Conservation (phyloP, 2,329 filamentous ascomycete species). For the Nannizziopsis barbatae region DNA sequence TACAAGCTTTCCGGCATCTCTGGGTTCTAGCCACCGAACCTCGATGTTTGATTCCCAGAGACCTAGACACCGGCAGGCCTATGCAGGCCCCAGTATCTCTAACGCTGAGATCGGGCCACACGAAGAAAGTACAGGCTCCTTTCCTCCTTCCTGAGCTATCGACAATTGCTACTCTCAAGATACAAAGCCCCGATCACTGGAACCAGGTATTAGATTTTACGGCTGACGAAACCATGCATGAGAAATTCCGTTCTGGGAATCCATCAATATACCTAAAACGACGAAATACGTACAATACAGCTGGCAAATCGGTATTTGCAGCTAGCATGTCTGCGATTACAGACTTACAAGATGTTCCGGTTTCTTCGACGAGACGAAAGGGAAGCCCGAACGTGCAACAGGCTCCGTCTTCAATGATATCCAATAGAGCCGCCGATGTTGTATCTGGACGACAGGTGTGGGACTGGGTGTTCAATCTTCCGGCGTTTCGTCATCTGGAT, state of each 20-base stretch:
- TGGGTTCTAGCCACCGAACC: slow-evolving; percentile 91
- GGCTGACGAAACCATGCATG: slow-evolving; percentile 48
- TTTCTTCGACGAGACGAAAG: slow-evolving; percentile 17
- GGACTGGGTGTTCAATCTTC: slow-evolving; percentile 62
- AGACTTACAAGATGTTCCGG: slow-evolving; percentile 40
- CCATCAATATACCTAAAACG: slow-evolving; percentile 66
- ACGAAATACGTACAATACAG: slow-evolving; percentile 53
- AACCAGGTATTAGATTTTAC: slow-evolving; percentile 65
- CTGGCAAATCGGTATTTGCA: slow-evolving; percentile 53
- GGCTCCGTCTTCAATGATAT: too few species aligned
- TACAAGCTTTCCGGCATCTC: slow-evolving; percentile 93
- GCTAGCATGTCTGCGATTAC: slow-evolving; percentile 66
- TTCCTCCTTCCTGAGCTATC: slow-evolving; percentile 44
- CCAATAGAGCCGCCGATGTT: neutral
- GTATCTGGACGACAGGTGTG: slow-evolving; percentile 41
- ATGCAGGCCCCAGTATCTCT: slow-evolving; percentile 62
- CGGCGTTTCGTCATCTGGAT: slow-evolving; percentile 44
- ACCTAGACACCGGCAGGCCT: slow-evolving; percentile 71
- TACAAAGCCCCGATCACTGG: slow-evolving; percentile 57
- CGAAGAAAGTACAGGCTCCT: slow-evolving; percentile 38
- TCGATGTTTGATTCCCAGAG: slow-evolving; percentile 76
- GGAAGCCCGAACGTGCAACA: slow-evolving; percentile 1
- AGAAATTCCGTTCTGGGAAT: slow-evolving; percentile 51
- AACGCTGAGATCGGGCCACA: slow-evolving; percentile 40
- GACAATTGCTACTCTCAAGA: slow-evolving; percentile 29